Evolutionary conservation across 2,329 filamentous ascomycete species (phyloP).

Genomic region (Oidium heveae): DNA sequence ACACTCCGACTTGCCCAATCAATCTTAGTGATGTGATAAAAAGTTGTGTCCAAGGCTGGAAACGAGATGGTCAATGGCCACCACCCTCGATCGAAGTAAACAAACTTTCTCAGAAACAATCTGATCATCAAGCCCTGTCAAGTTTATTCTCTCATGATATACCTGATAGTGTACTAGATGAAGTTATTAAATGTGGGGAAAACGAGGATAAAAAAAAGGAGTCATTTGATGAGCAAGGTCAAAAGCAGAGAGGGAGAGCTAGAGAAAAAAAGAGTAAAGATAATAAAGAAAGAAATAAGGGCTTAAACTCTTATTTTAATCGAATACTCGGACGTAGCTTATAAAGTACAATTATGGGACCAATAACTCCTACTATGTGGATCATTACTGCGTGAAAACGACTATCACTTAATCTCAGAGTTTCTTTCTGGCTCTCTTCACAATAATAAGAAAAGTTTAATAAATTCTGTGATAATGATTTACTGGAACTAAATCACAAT

Average conservation of each 20-base stretch:
- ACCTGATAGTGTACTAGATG: not conserved
- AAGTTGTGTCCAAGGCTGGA: slow-evolving; percentile 74
- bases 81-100: slow-evolving; percentile 18
- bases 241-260: not conserved
- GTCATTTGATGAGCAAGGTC: not conserved
- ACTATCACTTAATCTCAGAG: no score
- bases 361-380: no score
- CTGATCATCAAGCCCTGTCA: not conserved
- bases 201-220: not conserved
- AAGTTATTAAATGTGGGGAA: not conserved
- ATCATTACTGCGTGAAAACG: no score
- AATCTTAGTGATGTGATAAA: slow-evolving; percentile 62
- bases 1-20: slow-evolving; percentile 69
- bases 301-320: not conserved
- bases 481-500: no score
- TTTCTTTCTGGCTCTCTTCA: no score
- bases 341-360: no score
- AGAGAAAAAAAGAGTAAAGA: not conserved
- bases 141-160: not conserved
- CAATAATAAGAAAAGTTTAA: no score
- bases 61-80: slow-evolving; percentile 81
- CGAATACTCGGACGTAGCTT: not conserved
- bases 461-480: no score
- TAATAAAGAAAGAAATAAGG: not conserved
- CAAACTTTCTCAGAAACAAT: not conserved